Percentiles rank a stretch among this genome's conserved stretches.
phyloP scores from a whole-genome alignment of 192 early-diverging fungal genomes.

The Chytriomyces sp. region DNA sequence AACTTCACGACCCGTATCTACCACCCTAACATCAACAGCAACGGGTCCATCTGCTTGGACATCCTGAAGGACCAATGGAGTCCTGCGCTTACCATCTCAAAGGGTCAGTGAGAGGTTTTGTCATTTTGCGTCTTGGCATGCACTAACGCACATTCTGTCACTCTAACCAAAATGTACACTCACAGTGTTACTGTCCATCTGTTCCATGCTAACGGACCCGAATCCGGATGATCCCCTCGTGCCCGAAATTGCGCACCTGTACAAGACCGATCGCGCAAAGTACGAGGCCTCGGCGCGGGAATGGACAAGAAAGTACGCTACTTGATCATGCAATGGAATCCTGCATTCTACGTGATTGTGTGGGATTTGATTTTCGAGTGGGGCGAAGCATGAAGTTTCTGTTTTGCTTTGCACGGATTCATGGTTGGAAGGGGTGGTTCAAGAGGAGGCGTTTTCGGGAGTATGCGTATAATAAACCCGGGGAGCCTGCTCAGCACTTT shows the following conservation, averaged over 20 bases:
- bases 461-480: too few relatives aligned
- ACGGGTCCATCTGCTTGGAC: constrained; percentile 97
- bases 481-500: too few relatives aligned
- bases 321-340: neutral
- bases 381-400: too few relatives aligned
- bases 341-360: too few relatives aligned
- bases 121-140: too few relatives aligned
- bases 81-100: constrained; percentile 97
- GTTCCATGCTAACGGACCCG: constrained; percentile 97
- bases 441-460: too few relatives aligned
- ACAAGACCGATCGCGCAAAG: constrained; percentile 89
- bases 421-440: too few relatives aligned
- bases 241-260: constrained; percentile 96
- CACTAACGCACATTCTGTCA: too few relatives aligned
- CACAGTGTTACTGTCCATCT: constrained; percentile 94
- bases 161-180: too few relatives aligned
- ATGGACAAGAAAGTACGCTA: constrained; percentile 81
- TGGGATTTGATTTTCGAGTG: neutral
- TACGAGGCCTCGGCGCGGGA: constrained; percentile 91
- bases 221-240: constrained; percentile 98
- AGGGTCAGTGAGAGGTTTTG: constrained; percentile 66
- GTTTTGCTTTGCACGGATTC: too few relatives aligned
- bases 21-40: constrained; percentile 99
- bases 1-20: constrained; percentile 97
- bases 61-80: constrained; percentile 99